phyloP scores from a whole-genome alignment of 371 early-diverging fungal genomes.

The Capniomyces stellatus region DNA sequence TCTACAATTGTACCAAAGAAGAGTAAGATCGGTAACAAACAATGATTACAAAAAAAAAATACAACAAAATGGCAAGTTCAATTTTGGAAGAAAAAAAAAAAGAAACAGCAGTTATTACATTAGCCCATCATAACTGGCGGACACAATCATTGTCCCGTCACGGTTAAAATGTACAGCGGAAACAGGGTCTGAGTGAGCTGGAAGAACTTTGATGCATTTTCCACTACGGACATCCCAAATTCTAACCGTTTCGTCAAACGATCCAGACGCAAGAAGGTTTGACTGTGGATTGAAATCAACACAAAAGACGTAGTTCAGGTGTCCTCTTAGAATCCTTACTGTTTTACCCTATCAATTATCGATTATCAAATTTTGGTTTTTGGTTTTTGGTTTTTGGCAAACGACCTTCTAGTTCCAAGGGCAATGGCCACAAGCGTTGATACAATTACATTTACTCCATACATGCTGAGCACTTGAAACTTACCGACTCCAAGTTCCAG shows the following conservation, averaged over 20 bases:
- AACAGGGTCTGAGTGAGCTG: slow-evolving; percentile 94
- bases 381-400: too few relatives aligned
- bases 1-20: slow-evolving; percentile 20
- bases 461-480: background rate
- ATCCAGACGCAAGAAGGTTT: slow-evolving; percentile 87
- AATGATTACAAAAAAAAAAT: slow-evolving; percentile 27
- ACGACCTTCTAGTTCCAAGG: background rate
- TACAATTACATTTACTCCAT: background rate
- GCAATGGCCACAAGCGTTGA: background rate
- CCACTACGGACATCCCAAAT: slow-evolving; percentile 94
- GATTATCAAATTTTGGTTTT: too few relatives aligned
- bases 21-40: background rate
- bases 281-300: slow-evolving; percentile 90
- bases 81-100: background rate
- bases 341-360: slow-evolving; percentile 35
- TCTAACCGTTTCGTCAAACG: slow-evolving; percentile 91
- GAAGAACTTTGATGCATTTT: slow-evolving; percentile 75
- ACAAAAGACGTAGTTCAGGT: slow-evolving; percentile 91
- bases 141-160: slow-evolving; percentile 92
- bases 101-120: slow-evolving; percentile 22
- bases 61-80: too few relatives aligned
- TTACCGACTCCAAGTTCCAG: slow-evolving; percentile 45
- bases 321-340: slow-evolving; percentile 67
- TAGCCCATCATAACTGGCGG: slow-evolving; percentile 84
- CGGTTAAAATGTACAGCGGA: slow-evolving; percentile 88